Evolutionary conservation across 2,329 filamentous ascomycete species (phyloP).

Genomic region (Diaporthe vaccinii): DNA sequence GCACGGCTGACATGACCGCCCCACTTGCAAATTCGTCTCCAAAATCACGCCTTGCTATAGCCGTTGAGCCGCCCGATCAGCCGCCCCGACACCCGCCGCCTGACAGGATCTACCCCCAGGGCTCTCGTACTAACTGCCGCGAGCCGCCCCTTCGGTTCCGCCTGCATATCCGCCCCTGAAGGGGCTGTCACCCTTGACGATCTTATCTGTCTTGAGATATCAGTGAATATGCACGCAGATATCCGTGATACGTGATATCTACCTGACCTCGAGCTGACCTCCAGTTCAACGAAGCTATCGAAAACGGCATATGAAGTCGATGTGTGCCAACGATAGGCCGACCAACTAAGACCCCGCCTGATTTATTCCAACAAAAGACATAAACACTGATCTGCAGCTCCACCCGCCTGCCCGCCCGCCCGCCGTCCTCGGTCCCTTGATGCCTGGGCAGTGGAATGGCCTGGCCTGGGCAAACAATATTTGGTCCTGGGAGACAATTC

Average conservation of each 20-base stretch:
- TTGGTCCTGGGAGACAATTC: neutral
- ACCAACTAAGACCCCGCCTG: neutral
- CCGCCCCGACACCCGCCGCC: constrained; percentile 26
- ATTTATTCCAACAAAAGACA: neutral
- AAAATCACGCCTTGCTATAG: constrained; percentile 32
- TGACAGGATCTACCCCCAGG: constrained; percentile 13
- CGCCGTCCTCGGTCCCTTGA: neutral
- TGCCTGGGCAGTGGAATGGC: neutral
- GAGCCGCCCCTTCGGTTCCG: constrained; percentile 20
- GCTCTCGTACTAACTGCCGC: constrained; percentile 9
- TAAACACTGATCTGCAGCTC: constrained; percentile 15
- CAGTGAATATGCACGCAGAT: neutral
- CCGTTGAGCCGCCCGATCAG: constrained; percentile 30
- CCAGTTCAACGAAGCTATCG: neutral
- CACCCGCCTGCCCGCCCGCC: neutral
- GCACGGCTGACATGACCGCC: constrained; percentile 32
- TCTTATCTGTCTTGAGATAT: constrained; percentile 1
- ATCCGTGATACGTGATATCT: no score
- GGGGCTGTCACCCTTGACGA: constrained; percentile 21
- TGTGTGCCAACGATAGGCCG: neutral
- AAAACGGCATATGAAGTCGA: neutral
- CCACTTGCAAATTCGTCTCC: constrained; percentile 34
- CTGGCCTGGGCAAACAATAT: neutral
- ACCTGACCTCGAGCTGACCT: neutral
- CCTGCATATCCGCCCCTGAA: constrained; percentile 29